Evolutionary conservation across 2,329 filamentous ascomycete genomes (phyloP).

Genomic region (Trichophyton equinum): DNA sequence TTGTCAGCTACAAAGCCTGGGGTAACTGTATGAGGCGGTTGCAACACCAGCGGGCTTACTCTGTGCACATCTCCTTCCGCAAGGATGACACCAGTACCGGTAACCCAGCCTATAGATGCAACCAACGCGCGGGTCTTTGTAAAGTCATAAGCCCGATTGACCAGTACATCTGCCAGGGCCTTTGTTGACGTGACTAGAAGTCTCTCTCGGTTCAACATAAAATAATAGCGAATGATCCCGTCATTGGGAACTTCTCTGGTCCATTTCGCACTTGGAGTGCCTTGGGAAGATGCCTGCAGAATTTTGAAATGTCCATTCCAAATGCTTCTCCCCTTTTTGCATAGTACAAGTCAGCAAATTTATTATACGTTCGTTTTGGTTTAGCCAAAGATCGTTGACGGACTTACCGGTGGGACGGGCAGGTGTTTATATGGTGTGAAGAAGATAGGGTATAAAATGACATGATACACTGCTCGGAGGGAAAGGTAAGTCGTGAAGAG

Average conservation of each 20-base stretch:
- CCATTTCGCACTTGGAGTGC: conserved; percentile 36
- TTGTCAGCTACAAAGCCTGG: neutral
- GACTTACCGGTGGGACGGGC: conserved; percentile 40
- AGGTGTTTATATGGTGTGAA: conserved; percentile 48
- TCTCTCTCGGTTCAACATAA: conserved; percentile 50
- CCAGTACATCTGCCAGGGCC: conserved; percentile 56
- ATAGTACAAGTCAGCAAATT: neutral
- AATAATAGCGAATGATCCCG: conserved; percentile 55
- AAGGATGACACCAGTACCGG: conserved; percentile 44
- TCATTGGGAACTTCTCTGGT: conserved; percentile 50
- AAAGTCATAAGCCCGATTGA: conserved; percentile 58
- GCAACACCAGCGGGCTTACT: conserved; percentile 22
- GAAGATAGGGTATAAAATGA: conserved; percentile 46
- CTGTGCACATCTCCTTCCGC: conserved; percentile 89
- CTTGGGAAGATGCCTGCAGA: conserved; percentile 30
- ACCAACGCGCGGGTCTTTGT: conserved; percentile 46
- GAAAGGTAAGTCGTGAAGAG: neutral
- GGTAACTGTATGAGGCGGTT: neutral
- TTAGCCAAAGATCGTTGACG: neutral
- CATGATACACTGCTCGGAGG: conserved; percentile 17
- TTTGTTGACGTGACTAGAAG: conserved; percentile 51
- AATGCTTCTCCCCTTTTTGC: conserved; percentile 27
- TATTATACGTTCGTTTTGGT: neutral
- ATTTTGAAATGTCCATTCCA: conserved; percentile 35
- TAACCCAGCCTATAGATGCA: conserved; percentile 23